Evolutionary conservation across 805 yeast genomes (phyloP).

Genomic region (Metschnikowia kunwiensis): DNA sequence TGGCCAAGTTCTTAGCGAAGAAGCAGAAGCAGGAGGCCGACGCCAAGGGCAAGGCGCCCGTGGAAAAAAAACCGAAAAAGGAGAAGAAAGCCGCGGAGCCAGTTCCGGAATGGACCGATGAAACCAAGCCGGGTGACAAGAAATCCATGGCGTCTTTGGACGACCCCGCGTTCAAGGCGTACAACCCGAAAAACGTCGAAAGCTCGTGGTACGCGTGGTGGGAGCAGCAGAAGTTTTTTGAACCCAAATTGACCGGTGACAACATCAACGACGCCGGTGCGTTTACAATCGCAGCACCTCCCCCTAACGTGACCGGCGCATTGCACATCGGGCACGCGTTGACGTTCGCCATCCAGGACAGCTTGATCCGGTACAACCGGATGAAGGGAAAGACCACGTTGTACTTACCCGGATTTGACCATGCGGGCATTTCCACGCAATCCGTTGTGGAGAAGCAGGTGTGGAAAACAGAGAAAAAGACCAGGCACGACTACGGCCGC

Average conservation of each 20-base stretch:
- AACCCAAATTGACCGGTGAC: conserved; percentile 82
- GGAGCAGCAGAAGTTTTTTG: conserved; percentile 82
- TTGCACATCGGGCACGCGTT: conserved; percentile 98
- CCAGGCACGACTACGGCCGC: conserved; percentile 95
- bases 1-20: conserved; percentile 85
- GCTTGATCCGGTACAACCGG: conserved; percentile 89
- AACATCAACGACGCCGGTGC: conserved; percentile 74
- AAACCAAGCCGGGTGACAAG: conserved; percentile 86
- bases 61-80: conserved; percentile 61
- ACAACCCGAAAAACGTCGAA: conserved; percentile 89
- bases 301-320: conserved; percentile 99
- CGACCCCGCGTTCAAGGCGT: conserved; percentile 91
- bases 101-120: conserved; percentile 80
- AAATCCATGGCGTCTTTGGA: conserved; percentile 82
- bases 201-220: conserved; percentile 98
- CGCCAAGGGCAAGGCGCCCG: conserved; percentile 36
- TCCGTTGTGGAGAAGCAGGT: conserved; percentile 95
- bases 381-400: conserved; percentile 95
- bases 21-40: conserved; percentile 54
- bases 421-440: conserved; percentile 98
- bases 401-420: conserved; percentile 95
- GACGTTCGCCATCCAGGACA: conserved; percentile 91
- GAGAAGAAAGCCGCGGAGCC: conserved; percentile 68
- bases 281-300: conserved; percentile 96
- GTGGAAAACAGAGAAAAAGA: conserved; percentile 81